Base-by-base conservation (phyloP, 163 green algal species). In the Chlamydomonas reinhardtii region DNA sequence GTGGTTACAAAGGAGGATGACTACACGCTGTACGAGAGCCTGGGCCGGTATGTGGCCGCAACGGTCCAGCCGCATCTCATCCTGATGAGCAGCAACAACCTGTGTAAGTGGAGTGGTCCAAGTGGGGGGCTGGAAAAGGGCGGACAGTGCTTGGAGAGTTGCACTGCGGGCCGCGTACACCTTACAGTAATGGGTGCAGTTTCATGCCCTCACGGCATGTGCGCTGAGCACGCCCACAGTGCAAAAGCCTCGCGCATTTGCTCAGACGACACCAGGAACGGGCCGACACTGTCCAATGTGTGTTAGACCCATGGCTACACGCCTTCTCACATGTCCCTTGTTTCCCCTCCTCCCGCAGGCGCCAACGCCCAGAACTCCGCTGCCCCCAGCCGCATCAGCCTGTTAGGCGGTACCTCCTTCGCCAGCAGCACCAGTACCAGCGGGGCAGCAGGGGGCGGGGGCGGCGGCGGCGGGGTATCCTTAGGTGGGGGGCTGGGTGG, bases 1-100 rank as follows among this genome's bases (percentile, higher is more conserved):
- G 59, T 80, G 2, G 70, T 74, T 15, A 22, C 72, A 6, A 80
- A 80, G 35, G 81, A 79, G 70, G 81, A 86, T 9, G 81, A 86
- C 0, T 80, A 86, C 16, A 59, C 81, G 39, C 56, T 86, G 56
- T 52, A 48, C 56, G 81, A 86, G 59, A 59, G 16, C 35, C 37
- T 86, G 32, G 81, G 70, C 0, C 81, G 71, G 29, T 74, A 86
- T 35, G 74, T 86, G 20, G 32, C 56, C 24, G 27, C 68, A 0
- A 12, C 19, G 27, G 37, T 86, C 32, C 35, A 37, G 35, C 70
- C 81, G 16, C 70, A 86, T 37, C 69, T 86, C 27, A 80, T 86
- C 11, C 43, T 86, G 35, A 86, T 86, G 81, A 56, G 31, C 27
- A 74, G 54, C 2, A 81, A 72, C 22, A 73, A 32, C 54, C 70